A percentile compares a stretch with the other conserved stretches of the same genome.
Evolutionary conservation across 345 rosid genomes (phyloP).

Genomic region (Durio zibethinus): DNA sequence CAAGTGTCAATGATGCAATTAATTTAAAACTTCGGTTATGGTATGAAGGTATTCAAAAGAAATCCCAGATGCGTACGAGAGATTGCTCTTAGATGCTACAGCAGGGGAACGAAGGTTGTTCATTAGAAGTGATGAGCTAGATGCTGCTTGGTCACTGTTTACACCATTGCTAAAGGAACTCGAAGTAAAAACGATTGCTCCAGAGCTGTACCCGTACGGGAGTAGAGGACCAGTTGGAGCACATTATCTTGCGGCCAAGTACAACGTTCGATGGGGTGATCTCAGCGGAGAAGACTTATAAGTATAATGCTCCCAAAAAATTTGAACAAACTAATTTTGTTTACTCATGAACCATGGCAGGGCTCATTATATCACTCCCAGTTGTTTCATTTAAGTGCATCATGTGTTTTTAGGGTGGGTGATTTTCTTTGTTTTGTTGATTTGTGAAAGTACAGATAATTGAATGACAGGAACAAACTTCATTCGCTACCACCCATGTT

Average conservation of each 20-base stretch:
- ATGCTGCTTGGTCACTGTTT: conserved; percentile 81
- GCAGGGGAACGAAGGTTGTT: conserved; percentile 83
- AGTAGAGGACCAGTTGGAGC: conserved; percentile 92
- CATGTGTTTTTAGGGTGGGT: neutral
- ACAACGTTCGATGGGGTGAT: conserved; percentile 93
- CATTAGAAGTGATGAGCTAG: conserved; percentile 87
- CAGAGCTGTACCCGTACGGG: conserved; percentile 84
- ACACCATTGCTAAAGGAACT: conserved; percentile 74
- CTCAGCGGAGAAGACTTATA: conserved; percentile 44
- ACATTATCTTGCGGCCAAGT: conserved; percentile 88
- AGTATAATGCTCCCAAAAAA: neutral
- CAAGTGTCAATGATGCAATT: neutral
- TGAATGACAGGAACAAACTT: too few relatives aligned
- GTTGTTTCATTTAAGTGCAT: neutral
- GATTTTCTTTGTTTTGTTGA: neutral
- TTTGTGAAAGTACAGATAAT: neutral
- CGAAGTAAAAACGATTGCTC: conserved; percentile 58
- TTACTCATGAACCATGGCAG: neutral
- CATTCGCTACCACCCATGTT: too few relatives aligned
- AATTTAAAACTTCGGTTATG: neutral
- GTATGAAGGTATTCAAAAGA: conserved; percentile 58
- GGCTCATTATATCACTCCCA: neutral
- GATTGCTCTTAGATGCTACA: conserved; percentile 78
- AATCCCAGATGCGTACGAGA: conserved; percentile 90
- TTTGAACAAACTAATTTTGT: neutral